phyloP scores from a whole-genome alignment of 305 asterid species.

The Rubia peregrina region DNA sequence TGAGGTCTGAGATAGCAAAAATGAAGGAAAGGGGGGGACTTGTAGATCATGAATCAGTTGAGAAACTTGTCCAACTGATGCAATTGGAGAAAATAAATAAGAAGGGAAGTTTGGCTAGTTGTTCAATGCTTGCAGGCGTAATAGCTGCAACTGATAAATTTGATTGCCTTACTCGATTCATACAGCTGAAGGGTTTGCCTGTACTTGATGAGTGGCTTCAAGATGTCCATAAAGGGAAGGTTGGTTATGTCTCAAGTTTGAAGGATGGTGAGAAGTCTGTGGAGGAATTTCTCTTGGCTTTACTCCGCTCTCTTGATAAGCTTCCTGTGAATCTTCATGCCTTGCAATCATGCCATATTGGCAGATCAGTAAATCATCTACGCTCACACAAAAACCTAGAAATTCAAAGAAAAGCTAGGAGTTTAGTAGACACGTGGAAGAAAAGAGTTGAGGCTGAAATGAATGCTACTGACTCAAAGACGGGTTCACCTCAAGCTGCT shows the following conservation, averaged over 20 bases:
- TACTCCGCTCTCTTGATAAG: constrained; percentile 67
- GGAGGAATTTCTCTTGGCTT: constrained; percentile 60
- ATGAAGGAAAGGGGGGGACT: constrained; percentile 70
- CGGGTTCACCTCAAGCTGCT: constrained; percentile 37
- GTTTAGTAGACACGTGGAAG: constrained; percentile 73
- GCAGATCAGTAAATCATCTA: constrained; percentile 68
- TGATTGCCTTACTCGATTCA: constrained; percentile 78
- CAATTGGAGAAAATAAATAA: constrained; percentile 53
- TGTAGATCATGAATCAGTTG: constrained; percentile 76
- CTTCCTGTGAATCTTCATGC: constrained; percentile 73
- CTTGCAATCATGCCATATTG: constrained; percentile 65
- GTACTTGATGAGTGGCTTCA: constrained; percentile 93
- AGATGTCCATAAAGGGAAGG: constrained; percentile 71
- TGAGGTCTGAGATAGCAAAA: constrained; percentile 58
- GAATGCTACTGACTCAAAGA: constrained; percentile 48
- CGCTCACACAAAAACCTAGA: constrained; percentile 61
- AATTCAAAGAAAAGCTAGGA: constrained; percentile 60
- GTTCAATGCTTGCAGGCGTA: constrained; percentile 70
- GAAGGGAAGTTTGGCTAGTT: constrained; percentile 55
- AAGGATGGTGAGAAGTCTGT: constrained; percentile 39
- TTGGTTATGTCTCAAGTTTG: constrained; percentile 22
- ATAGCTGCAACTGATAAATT: constrained; percentile 69
- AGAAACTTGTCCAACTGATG: constrained; percentile 78
- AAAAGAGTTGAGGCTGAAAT: constrained; percentile 72
- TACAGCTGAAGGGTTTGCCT: constrained; percentile 68